Evolutionary conservation across 805 yeast genomes (phyloP), one percentile per base, ranked within the genome.

Genomic region (Saturnispora zaruensis): DNA sequence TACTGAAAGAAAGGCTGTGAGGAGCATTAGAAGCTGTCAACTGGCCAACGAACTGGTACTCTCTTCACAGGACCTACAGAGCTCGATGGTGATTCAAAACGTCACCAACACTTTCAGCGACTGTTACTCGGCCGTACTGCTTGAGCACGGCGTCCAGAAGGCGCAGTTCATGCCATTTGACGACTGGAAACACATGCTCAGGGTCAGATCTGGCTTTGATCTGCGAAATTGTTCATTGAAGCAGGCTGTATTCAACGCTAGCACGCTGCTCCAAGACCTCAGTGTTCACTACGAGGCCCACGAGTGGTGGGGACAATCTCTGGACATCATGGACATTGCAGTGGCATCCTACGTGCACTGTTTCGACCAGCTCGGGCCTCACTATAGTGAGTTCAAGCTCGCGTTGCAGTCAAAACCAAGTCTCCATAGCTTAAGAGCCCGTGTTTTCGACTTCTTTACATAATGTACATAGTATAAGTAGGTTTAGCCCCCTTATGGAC

Each of bases 21-120:
- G 50, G 33, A 30, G 41, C 13, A 20, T 47, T 6, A 41, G 50
- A 21, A 32, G 41, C 20, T 47, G 50, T 33, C 41, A 33, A 18
- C 24, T 47, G 18, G 50, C 50, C 11, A 41, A 33, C 21, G 45
- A 47, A 16, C 18, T 47, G 20, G 33, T 34, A 4, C 32, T 41
- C 2, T 41, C 50, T 8, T 16, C 45, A 3, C n/a, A 32, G 36
- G 13, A 18, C 6, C 13, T 16, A 20, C 16, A 24, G 6, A 41
- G 34, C 4, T 9, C 38, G 6, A 6, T 20, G 9, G 45, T 40
- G 23, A 20, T 41, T 3, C 14, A 20, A 32, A 41, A 47, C 14
- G 34, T 24, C 1, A 34, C 24, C 5, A 30, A 20, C 16, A 38
- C 24, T 3, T 32, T 47, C 18, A 47, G 41, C 20, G 25, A 30